These are phyloP conservation scores for Pleochaeta shiraiana DNA, from an alignment of 2,329 filamentous ascomycete genomes.

Conservation along the genomic window DNA sequence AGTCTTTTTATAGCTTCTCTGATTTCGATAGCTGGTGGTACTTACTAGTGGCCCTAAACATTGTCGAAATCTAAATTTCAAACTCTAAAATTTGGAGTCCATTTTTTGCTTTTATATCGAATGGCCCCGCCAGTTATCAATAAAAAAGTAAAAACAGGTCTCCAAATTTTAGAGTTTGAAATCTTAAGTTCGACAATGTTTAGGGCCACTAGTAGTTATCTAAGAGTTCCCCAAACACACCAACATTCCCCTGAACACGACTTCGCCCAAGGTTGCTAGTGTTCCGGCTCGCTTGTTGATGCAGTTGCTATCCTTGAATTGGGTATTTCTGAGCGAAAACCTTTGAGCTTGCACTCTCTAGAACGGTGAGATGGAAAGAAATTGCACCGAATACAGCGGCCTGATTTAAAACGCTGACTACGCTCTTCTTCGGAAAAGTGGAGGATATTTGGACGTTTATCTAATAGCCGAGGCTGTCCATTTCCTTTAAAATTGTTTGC, in stretches of 20 bases:
- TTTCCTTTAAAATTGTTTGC: background rate
- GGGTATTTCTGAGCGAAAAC: background rate
- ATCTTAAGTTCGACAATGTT: too few relatives aligned
- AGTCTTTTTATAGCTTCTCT: background rate
- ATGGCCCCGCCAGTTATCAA: too few relatives aligned
- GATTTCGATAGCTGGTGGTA: background rate
- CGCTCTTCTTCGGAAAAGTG: background rate
- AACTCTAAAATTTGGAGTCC: too few relatives aligned
- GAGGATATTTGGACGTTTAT: background rate
- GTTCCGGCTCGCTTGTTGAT: background rate
- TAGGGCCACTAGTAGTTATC: too few relatives aligned
- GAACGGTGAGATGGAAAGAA: background rate
- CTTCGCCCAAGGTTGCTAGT: background rate
- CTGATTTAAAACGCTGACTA: background rate
- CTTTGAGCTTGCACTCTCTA: background rate
- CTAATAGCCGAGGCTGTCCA: background rate
- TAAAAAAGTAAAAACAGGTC: too few relatives aligned
- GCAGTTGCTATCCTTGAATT: background rate
- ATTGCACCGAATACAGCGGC: background rate
- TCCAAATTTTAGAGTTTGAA: too few relatives aligned
- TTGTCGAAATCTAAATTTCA: too few relatives aligned
- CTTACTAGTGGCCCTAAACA: too few relatives aligned
- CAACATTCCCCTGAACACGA: background rate
- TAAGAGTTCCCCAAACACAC: background rate
- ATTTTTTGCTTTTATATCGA: too few relatives aligned